Conservation (phyloP, 805 yeast genomes). For the Tetrapisispora arboricola region DNA sequence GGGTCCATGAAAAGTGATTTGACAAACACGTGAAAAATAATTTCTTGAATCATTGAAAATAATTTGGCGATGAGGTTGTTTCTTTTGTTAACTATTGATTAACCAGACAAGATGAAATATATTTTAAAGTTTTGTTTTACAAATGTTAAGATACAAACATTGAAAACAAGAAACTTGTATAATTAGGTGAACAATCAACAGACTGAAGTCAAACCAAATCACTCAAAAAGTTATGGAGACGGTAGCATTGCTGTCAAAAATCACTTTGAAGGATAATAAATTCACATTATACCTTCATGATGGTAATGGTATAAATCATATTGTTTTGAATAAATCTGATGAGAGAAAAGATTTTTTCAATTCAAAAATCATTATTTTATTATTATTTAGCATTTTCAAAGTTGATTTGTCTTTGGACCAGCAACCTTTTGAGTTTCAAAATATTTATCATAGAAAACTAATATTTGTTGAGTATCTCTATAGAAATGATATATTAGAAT, state of each 20-base stretch:
- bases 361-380: not conserved
- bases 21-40: not conserved
- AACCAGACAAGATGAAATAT: no score
- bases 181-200: not conserved
- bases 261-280: not conserved
- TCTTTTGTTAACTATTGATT: no score
- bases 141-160: no score
- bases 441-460: not conserved
- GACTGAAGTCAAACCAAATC: no score
- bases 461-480: not conserved
- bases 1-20: not conserved
- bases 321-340: not conserved
- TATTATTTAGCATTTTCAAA: not conserved
- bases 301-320: not conserved
- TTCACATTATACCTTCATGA: not conserved
- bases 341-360: not conserved
- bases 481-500: not conserved
- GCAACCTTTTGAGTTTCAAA: slow-evolving; percentile 1
- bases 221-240: not conserved
- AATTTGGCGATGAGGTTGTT: not conserved
- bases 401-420: not conserved
- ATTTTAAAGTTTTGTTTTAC: no score
- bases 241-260: not conserved
- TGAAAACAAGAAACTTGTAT: no score
- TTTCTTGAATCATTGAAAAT: not conserved